Conservation (phyloP, 345 rosid species). For the Turritis glabra region DNA sequence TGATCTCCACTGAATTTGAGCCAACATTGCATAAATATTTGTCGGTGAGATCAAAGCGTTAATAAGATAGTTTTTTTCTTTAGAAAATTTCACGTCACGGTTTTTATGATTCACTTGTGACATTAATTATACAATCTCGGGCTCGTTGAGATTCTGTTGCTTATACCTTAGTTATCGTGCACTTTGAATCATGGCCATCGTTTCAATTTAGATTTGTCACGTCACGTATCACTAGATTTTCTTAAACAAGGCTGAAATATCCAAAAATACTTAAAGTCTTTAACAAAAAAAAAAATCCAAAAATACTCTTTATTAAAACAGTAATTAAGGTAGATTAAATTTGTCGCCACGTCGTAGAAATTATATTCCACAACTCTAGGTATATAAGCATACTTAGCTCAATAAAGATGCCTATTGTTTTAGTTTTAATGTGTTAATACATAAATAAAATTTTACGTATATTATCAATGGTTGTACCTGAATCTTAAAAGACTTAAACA, state of each 20-base stretch:
- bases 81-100: background rate
- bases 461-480: conserved; percentile 13
- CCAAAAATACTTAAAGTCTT: background rate
- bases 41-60: conserved; percentile 20
- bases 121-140: conserved; percentile 9
- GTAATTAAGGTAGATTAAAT: background rate
- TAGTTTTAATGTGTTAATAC: background rate
- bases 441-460: background rate
- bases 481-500: conserved; percentile 18
- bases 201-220: background rate
- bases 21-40: conserved; percentile 9
- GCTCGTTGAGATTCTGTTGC: conserved; percentile 3
- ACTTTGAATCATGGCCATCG: background rate
- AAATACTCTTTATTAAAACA: background rate
- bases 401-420: conserved; percentile 4
- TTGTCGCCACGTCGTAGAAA: background rate
- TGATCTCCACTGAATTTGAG: background rate
- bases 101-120: background rate
- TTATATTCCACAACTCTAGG: background rate
- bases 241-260: background rate
- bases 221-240: background rate
- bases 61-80: background rate
- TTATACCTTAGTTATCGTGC: background rate
- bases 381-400: background rate
- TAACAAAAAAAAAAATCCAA: background rate